Base-by-base conservation (phyloP, 306 rosid genomes). In the Sicyos baderoa region DNA sequence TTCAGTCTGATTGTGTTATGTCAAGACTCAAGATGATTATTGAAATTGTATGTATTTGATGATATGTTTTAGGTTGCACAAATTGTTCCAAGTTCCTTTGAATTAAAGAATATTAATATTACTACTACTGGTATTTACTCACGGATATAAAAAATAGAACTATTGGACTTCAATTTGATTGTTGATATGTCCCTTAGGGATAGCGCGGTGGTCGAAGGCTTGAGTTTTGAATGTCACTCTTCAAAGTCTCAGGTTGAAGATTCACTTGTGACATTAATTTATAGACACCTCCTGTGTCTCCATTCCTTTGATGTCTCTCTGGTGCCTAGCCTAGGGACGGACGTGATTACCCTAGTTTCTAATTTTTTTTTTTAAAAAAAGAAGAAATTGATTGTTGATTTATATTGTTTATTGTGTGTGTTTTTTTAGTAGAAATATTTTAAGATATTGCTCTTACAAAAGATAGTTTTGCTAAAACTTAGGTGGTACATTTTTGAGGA, bases 401-500 rank as follows among this genome's bases (percentile, higher is more conserved):
- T 19, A 47, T 66, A 22, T 13, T 13, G 25, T 9, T 7, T 23
- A 13, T 22, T 66, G 18, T 21, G 6, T 72, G 13, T 57, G 23
- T 10, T 21, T 25, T 57, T 21, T 64, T 12, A 10, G 10, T 40
- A 9, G 15, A 27, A 62, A 12, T 54, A 58, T 60, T 9, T 25
- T 17, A 58, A 66, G 71, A 52, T 61, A 62, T 64, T 70, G 27
- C 73, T 56, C 54, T 27, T 45, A 60, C 51, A 15, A 42, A 19
- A 45, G 65, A 32, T 32, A 68, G 55, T 64, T 76, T 48, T 75
- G 18, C 71, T 76, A 42, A 71, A 66, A 74, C 65, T 9, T 77
- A 94, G 99, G 99, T 94, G 99, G 99, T 94, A 88, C 77, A 83
- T 94, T 67, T 88, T 81, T 76, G 92, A 82, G 78, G 99, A 94